These are phyloP conservation scores for Cutaneotrichosporon arboriforme DNA, from an alignment of 1,284 basidiomycete genomes.

Conservation along the genomic window DNA sequence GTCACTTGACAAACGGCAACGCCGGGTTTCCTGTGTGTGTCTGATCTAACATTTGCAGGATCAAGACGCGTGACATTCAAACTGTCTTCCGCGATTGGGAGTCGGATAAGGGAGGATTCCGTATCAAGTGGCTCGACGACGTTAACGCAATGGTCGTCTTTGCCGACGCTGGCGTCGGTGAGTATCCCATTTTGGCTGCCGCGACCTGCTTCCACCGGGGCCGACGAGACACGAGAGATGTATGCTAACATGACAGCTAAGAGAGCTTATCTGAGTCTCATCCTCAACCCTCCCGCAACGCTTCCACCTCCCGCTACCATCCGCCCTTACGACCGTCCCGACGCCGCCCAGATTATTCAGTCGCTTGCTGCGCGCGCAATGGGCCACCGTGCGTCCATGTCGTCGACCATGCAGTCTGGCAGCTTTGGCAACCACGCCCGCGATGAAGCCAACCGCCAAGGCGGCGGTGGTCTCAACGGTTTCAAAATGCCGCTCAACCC, in stretches of 20 bases:
- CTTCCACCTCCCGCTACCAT: constrained; percentile 63
- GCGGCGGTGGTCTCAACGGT: constrained; percentile 16
- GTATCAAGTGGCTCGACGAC: constrained; percentile 99
- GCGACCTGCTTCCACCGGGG: background rate
- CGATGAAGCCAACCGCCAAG: constrained; percentile 6
- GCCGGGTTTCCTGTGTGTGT: background rate
- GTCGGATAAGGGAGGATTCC: constrained; percentile 78
- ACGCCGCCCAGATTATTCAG: constrained; percentile 83
- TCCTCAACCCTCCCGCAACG: constrained; percentile 72
- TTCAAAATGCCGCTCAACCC: constrained; percentile 33
- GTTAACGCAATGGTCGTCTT: constrained; percentile 94
- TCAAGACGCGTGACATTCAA: constrained; percentile 97
- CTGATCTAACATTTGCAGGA: constrained; percentile 32
- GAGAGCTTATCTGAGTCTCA: constrained; percentile 82
- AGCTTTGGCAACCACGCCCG: constrained; percentile 12
- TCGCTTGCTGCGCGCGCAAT: constrained; percentile 62
- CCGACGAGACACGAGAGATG: background rate
- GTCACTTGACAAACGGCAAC: too few relatives aligned
- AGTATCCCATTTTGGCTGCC: constrained; percentile 23
- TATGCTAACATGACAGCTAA: constrained; percentile 58
- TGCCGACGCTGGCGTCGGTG: constrained; percentile 54
- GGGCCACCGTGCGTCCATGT: constrained; percentile 40
- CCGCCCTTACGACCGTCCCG: constrained; percentile 87
- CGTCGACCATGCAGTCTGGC: constrained; percentile 22
- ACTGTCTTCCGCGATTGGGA: constrained; percentile 86